phyloP scores from a whole-genome alignment of 1,284 basidiomycete species.

The Fistulinella cinereoalba region DNA sequence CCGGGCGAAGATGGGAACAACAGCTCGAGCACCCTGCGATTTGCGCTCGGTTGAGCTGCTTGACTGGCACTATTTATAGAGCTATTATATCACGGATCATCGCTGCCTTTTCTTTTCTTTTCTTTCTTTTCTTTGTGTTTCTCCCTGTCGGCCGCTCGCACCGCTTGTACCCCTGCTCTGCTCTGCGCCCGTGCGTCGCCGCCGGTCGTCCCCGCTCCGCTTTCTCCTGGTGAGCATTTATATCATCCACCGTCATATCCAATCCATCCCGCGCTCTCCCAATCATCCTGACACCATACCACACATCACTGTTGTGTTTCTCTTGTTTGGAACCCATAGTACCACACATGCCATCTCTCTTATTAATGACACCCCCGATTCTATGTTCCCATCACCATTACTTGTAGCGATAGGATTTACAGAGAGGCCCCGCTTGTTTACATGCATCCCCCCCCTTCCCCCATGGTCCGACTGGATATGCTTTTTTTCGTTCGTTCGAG shows the following conservation, averaged over 20 bases:
- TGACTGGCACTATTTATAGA: constrained; percentile 24
- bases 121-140: not conserved
- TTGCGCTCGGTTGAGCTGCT: constrained; percentile 27
- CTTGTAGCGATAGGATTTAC: constrained; percentile 19
- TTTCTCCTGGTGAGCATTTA: constrained; percentile 8
- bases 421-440: not conserved
- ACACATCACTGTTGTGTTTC: constrained; percentile 3
- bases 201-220: constrained; percentile 6
- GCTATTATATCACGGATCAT: constrained; percentile 21
- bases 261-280: constrained; percentile 2
- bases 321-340: constrained; percentile 11
- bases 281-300: constrained; percentile 1
- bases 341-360: not conserved
- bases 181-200: constrained; percentile 3
- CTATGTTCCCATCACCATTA: constrained; percentile 3
- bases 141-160: not conserved
- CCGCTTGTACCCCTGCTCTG: constrained; percentile 3
- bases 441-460: too few relatives aligned
- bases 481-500: too few relatives aligned
- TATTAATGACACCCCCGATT: constrained; percentile 6
- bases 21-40: constrained; percentile 30
- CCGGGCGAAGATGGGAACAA: constrained; percentile 23
- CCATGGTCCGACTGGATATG: too few relatives aligned
- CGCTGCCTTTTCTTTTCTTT: not conserved
- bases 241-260: constrained; percentile 6